Evolutionary conservation across 2,329 filamentous ascomycete species (phyloP), one percentile per base, ranked within the genome.

Genomic region (Sporothrix dimorphospora): DNA sequence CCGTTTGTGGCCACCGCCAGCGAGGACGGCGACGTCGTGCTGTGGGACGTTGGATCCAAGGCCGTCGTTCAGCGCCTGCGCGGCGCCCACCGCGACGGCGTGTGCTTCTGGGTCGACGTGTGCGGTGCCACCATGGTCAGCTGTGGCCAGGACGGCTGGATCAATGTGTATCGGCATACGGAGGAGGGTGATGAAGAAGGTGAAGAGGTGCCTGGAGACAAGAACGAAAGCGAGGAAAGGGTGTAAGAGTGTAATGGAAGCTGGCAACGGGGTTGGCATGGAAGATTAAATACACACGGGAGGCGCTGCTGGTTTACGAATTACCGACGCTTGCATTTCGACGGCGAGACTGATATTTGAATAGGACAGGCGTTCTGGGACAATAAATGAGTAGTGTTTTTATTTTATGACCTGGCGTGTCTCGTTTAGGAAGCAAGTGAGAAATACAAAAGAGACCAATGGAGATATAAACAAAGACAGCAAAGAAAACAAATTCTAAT

Each of bases 31-130:
- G 88, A 89, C 63, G 87, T 97, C 12, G 85, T 97, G 19, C 87
- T 97, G 70, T 99, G 96, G 96, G 94, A 98, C 77, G 93, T 98
- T 16, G 90, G 88, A 73, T 93, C 86, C 78, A 99, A 98, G 81
- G 90, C 92, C 71, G 83, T 97, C 2, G 83, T 98, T 24, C 94
- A 98, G 84, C 83, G 86, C 16, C 81, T 90, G 9, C 78, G 79
- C 40, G 81, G 81, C 1, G 88, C 87, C 49, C 84, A 87, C 76
- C 83, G 85, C 74, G 79, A 84, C 45, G 87, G 87, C 24, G 87
- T 90, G 38, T 89, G 89, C 74, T 90, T 90, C 78, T 91, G 89
- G 87, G 89, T 91, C 34, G 89, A 91, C 74, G 84, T 88, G 3
- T 80, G 86, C 74, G 85, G 85, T 21, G 83, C 85, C 70, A 85